These are phyloP conservation scores for Phylloporus scabripes DNA, from an alignment of 768 basidiomycete species.

Conservation along the genomic window DNA sequence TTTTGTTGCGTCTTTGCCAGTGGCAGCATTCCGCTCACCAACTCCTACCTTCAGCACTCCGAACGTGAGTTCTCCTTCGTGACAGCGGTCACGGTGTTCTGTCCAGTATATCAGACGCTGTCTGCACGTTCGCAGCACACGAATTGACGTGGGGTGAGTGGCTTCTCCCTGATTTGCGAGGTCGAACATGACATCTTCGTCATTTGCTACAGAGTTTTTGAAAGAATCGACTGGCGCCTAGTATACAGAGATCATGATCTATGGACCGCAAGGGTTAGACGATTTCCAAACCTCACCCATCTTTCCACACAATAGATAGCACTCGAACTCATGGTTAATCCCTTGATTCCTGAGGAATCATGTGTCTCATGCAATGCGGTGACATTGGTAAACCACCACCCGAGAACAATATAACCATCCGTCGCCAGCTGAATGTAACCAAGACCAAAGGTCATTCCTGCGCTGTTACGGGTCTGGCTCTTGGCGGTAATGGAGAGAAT, in stretches of 20 bases:
- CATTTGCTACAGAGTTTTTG: conserved; percentile 16
- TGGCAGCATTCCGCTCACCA: neutral
- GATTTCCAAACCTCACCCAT: neutral
- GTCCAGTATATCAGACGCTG: conserved; percentile 82
- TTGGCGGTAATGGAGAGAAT: no score
- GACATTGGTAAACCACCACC: no score
- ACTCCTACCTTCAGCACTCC: conserved; percentile 41
- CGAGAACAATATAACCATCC: no score
- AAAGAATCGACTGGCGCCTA: conserved; percentile 22
- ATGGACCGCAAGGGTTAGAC: no score
- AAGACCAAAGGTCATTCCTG: no score
- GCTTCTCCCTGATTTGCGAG: neutral
- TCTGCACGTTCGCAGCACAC: conserved; percentile 84
- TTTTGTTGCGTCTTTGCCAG: neutral
- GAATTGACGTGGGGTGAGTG: conserved; percentile 70
- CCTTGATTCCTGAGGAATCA: no score
- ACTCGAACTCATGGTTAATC: no score
- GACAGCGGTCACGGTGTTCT: neutral
- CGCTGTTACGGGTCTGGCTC: no score
- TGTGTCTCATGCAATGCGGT: no score
- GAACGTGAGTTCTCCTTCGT: conserved; percentile 42
- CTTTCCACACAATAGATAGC: no score
- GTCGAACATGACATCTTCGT: neutral
- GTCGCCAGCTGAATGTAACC: no score
- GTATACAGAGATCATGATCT: no score